phyloP scores from a whole-genome alignment of 2,329 filamentous ascomycete species.

The Raffaelea albimanens region DNA sequence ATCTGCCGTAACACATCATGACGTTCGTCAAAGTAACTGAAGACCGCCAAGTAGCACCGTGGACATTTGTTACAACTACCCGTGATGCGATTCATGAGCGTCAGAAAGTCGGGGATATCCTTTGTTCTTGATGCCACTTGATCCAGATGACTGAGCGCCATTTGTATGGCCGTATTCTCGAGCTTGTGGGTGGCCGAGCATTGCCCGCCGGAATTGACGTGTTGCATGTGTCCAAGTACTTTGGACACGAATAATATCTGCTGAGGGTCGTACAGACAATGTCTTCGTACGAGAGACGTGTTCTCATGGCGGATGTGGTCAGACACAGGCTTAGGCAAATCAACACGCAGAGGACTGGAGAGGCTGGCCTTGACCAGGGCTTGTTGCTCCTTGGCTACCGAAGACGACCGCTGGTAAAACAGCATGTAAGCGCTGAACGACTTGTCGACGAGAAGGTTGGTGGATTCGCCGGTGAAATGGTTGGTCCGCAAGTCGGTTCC shows the following conservation, averaged over 20 bases:
- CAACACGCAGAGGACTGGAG: conserved; percentile 33
- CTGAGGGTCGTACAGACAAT: conserved; percentile 67
- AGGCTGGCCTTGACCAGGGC: conserved; percentile 27
- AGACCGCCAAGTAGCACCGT: conserved; percentile 47
- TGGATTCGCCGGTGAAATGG: conserved; percentile 35
- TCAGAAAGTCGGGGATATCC: conserved; percentile 53
- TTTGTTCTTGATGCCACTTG: conserved; percentile 66
- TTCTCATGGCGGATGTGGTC: conserved; percentile 65
- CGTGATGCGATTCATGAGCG: conserved; percentile 31
- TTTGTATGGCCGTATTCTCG: conserved; percentile 41
- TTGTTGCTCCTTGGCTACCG: conserved; percentile 45
- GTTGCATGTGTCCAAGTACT: conserved; percentile 48
- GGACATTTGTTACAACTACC: conserved; percentile 39
- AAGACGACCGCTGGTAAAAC: conserved; percentile 79
- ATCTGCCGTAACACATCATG: conserved; percentile 53
- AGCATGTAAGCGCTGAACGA: conserved; percentile 92
- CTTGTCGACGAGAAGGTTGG: conserved; percentile 50
- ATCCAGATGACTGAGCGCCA: conserved; percentile 58
- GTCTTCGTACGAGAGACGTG: conserved; percentile 60
- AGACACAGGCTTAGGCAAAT: conserved; percentile 34
- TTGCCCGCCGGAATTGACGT: conserved; percentile 30
- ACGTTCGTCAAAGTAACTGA: conserved; percentile 50
- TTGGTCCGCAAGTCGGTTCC: conserved; percentile 46
- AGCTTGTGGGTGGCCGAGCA: conserved; percentile 37
- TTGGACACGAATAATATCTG: conserved; percentile 59